Base-by-base conservation (phyloP, 2,329 filamentous ascomycete genomes). In the Dactylellina sp. region DNA sequence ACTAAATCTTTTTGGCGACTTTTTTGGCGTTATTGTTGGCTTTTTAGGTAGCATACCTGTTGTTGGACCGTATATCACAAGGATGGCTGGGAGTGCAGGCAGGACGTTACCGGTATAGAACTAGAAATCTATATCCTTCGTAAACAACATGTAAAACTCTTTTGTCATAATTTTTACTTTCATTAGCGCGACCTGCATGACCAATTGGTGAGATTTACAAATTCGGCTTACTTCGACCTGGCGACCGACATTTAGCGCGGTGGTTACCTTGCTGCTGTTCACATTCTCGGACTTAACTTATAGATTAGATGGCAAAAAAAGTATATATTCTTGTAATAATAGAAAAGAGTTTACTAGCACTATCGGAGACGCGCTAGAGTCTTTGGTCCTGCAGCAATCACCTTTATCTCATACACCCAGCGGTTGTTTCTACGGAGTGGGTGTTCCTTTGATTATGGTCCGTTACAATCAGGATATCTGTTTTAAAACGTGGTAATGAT, bases 1-100 rank as follows among this genome's bases (percentile, higher is more conserved):
- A 77, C 86, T 96, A 77, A 87, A 97, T 57, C 84, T 99, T 37
- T 99, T 99, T 83, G 95, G 95, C 37, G 95, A 99, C 82, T 98
- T 98, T 83, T 86, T 98, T 71, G 91, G 93, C 53, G 98, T 94
- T 18, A 93, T 98, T 76, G 91, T 91, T 0, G 88, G 91, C 14
- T 97, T 98, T 79, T 91, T 92, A 40, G 89, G 91, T 65, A 92
- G 91, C 75, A 83, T 96, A 9, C 94, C 95, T 0, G 85, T 97
- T 6, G 84, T 98, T 4, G 94, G 94, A 2, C 92, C 93, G 2
- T 96, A 93, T 79, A 90, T 97, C 79, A 91, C 91, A 70, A 83
- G 87, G 77, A 85, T 85, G 1, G 85, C 96, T 75, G 91, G 96
- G 80, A 87, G 63, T 37, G 64, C 63, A 28, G 64, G 59, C 24